phyloP scores from a whole-genome alignment of 345 rosid species.

The Citrus glauca region DNA sequence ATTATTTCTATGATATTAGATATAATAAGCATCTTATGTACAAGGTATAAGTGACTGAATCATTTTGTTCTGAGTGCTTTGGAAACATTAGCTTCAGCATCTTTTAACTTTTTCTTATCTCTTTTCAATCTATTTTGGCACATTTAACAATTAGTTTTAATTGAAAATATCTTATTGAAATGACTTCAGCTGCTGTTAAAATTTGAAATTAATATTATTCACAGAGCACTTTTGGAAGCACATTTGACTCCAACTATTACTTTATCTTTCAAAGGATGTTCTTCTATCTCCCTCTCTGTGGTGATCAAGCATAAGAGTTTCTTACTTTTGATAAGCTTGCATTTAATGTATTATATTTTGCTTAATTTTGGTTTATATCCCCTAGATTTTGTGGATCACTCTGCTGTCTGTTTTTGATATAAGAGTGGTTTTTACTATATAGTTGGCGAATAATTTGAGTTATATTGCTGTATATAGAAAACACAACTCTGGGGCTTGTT shows the following conservation, averaged over 20 bases:
- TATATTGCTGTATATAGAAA: too few species aligned
- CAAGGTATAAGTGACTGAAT: neutral
- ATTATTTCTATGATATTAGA: neutral
- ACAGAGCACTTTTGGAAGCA: neutral
- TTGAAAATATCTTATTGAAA: neutral
- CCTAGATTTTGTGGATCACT: too few species aligned
- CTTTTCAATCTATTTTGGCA: too few species aligned
- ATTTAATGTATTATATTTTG: neutral
- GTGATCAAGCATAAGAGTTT: neutral
- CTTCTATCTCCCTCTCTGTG: neutral
- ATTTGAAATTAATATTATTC: neutral
- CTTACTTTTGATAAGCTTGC: neutral
- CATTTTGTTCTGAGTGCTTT: neutral
- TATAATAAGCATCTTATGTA: neutral
- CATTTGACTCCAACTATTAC: neutral
- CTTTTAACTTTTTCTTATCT: neutral
- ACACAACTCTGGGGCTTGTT: too few species aligned
- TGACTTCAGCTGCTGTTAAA: neutral
- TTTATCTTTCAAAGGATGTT: neutral
- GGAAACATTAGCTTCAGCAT: neutral
- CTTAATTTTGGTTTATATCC: neutral
- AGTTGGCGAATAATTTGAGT: too few species aligned
- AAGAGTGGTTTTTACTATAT: too few species aligned
- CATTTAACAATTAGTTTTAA: neutral
- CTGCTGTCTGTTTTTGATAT: too few species aligned